Evolutionary conservation across 2,329 filamentous ascomycete species (phyloP), one percentile per base, ranked within the genome.

Genomic region (Aspergillus floridensis): DNA sequence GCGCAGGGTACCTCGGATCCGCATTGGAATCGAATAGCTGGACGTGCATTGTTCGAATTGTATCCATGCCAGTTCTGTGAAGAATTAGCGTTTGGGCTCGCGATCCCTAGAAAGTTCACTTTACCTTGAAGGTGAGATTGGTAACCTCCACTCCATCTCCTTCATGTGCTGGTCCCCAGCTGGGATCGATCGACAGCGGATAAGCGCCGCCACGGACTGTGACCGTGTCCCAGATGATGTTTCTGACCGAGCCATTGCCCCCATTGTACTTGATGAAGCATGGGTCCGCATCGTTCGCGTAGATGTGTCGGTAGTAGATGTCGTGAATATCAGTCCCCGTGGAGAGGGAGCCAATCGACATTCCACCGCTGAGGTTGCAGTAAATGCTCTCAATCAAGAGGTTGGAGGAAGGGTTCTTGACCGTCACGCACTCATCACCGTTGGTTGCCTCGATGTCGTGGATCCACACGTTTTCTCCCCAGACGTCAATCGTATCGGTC

Each of bases 401-500:
- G 10, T 44, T 26, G 35, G 22, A 26, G 8, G 50, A 7, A 5
- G 32, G 50, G 21, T 35, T 38, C 24, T 56, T 56, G 12, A 56
- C 54, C 1, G 54, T 49, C 21, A 66, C 65, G 46, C 63, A 66
- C 29, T 58, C 58, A 57, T 66, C 60, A 12, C 66, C 66, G 8
- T 67, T 49, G 1, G 65, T 65, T 19, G 64, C 63, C 48, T 66
- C 65, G 10, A 66, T 57, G 54, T 66, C 65, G 35, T 66, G 63
- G 5, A 66, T 56, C 63, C 63, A 66, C 8, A 66, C 51, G 29
- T 66, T 60, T 35, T 66, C 59, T 7, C 65, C 65, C 63, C 65
- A 67, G n/a, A 68, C 49, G 21, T 68, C 65, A 21, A 68, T 65
- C 2, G 65, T 62, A 56, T 68, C 80, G 5, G 81, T 75, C 80